Conservation (phyloP, 768 basidiomycete species). For the Suillus bovinus region DNA sequence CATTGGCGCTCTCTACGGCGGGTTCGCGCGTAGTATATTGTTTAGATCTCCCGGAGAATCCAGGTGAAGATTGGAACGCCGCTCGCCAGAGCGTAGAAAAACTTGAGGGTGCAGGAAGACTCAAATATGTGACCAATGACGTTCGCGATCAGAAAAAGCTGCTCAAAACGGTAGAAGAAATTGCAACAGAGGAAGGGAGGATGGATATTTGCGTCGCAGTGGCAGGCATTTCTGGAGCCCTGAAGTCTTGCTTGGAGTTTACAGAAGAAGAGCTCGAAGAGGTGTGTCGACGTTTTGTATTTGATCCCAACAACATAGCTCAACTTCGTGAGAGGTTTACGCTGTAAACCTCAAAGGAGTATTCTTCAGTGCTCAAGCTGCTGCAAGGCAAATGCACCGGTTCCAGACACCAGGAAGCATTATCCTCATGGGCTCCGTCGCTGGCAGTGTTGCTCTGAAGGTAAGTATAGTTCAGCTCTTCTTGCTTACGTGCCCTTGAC, state of each 20-base stretch:
- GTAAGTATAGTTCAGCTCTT: neutral
- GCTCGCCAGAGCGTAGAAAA: constrained; percentile 47
- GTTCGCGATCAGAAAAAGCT: constrained; percentile 26
- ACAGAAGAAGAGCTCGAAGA: constrained; percentile 30
- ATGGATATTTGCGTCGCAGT: constrained; percentile 31
- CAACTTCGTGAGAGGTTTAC: constrained; percentile 42
- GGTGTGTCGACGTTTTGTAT: constrained; percentile 10
- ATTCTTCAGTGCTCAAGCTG: constrained; percentile 54
- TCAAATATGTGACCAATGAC: constrained; percentile 25
- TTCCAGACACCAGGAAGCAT: constrained; percentile 45
- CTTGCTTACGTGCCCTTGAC: neutral
- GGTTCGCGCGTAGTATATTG: constrained; percentile 45
- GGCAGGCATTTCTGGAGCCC: constrained; percentile 25
- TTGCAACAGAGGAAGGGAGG: constrained; percentile 25
- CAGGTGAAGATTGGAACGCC: constrained; percentile 44
- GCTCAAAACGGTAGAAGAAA: constrained; percentile 18
- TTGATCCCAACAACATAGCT: neutral
- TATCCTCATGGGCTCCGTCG: constrained; percentile 53
- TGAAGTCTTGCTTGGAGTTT: constrained; percentile 34
- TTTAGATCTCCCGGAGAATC: constrained; percentile 17
- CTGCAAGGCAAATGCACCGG: constrained; percentile 49
- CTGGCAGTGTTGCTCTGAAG: constrained; percentile 46
- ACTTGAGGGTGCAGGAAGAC: constrained; percentile 31
- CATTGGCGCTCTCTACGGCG: constrained; percentile 27
- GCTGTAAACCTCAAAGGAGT: constrained; percentile 59